Percentiles rank a stretch among this genome's conserved stretches.
These are phyloP conservation scores for Fusarium brevicatenulatum DNA, from an alignment of 2,329 filamentous ascomycete genomes.

Conservation along the genomic window DNA sequence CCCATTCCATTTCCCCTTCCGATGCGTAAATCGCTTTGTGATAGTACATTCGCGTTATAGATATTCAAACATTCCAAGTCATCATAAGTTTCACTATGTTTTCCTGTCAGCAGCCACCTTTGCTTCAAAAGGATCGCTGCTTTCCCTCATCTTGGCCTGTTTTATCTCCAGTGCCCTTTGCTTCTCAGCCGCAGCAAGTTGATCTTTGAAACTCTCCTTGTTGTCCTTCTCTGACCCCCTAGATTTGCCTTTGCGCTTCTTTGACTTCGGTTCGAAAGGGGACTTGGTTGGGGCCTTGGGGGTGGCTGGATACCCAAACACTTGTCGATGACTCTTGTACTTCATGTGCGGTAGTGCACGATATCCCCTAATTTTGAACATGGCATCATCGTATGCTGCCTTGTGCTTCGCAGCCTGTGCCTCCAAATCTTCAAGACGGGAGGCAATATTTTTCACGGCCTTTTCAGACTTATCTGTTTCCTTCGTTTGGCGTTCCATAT, in stretches of 20 bases:
- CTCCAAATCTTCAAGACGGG: constrained; percentile 39
- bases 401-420: constrained; percentile 42
- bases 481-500: constrained; percentile 7
- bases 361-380: constrained; percentile 46
- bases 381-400: constrained; percentile 39
- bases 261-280: constrained; percentile 19
- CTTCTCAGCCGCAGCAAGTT: constrained; percentile 20
- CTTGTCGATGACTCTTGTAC: constrained; percentile 40
- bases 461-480: not conserved
- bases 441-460: constrained; percentile 6
- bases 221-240: constrained; percentile 5
- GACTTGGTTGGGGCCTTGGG: constrained; percentile 26
- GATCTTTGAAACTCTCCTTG: constrained; percentile 13
- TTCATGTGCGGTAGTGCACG: constrained; percentile 44
- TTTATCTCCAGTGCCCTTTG: constrained; percentile 5
- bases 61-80: constrained; percentile 22
- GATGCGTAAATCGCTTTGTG: constrained; percentile 31
- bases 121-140: constrained; percentile 20
- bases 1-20: not conserved
- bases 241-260: constrained; percentile 3
- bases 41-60: constrained; percentile 30
- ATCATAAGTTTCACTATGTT: constrained; percentile 2
- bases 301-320: constrained; percentile 44
- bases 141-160: not conserved
- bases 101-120: constrained; percentile 19